A percentile compares a stretch with the other conserved stretches of the same genome.
phyloP scores from a whole-genome alignment of 148 eudicot species.

The Vaccinium macrocarpon region DNA sequence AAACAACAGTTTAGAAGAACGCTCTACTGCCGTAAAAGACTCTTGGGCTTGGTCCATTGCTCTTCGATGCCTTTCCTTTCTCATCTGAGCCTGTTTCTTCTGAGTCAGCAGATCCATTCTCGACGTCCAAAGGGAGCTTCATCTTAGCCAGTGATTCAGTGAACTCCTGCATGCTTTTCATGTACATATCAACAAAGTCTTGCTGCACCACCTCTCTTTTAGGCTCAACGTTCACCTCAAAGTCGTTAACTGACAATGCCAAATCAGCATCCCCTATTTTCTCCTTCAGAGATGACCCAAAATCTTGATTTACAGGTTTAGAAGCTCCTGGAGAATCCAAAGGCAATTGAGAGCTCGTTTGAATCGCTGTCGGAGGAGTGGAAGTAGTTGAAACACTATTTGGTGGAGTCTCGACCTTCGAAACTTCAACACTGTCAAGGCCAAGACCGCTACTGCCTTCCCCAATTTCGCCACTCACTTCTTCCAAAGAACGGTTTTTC shows the following conservation, averaged over 20 bases:
- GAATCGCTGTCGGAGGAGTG: not conserved
- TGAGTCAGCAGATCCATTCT: not conserved
- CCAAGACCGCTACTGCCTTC: not conserved
- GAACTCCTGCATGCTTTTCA: constrained; percentile 42
- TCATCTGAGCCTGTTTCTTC: not conserved
- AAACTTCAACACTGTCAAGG: constrained; percentile 5
- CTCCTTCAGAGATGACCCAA: constrained; percentile 8
- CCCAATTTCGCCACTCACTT: not conserved
- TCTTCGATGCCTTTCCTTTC: constrained; percentile 5
- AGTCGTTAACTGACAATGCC: not conserved
- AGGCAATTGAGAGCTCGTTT: not conserved
- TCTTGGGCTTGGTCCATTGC: constrained; percentile 21
- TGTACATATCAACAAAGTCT: constrained; percentile 35
- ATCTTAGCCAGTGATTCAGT: constrained; percentile 32
- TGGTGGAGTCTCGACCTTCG: constrained; percentile 11
- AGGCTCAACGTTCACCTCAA: constrained; percentile 8
- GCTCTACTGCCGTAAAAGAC: constrained; percentile 36
- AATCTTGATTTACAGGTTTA: constrained; percentile 2
- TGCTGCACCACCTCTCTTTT: constrained; percentile 25
- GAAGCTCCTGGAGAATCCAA: constrained; percentile 13
- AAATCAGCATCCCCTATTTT: constrained; percentile 7
- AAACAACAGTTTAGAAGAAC: constrained; percentile 24
- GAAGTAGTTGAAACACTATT: not conserved
- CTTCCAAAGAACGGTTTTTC: constrained; percentile 8
- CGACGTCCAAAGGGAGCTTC: constrained; percentile 26